Percentiles rank a stretch among this genome's conserved stretches.
These are phyloP conservation scores for Suillus cothurnatus DNA, from an alignment of 768 basidiomycete species.

Conservation along the genomic window DNA sequence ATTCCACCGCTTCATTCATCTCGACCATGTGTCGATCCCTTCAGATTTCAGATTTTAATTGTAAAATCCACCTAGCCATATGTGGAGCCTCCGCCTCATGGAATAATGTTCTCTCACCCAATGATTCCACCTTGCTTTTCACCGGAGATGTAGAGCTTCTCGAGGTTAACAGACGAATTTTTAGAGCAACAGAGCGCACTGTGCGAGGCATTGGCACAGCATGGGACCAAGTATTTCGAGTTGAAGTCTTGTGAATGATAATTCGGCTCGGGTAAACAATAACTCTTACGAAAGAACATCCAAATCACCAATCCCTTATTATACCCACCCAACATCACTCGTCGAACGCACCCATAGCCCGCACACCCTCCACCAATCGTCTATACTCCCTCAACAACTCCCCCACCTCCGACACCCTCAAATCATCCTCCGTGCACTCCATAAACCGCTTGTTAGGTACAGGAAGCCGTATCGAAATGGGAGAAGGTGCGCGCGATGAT, in stretches of 20 bases:
- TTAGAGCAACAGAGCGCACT: neutral
- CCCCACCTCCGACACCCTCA: conserved; percentile 78
- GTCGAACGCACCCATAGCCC: conserved; percentile 49
- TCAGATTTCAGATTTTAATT: neutral
- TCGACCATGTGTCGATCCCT: too few species aligned
- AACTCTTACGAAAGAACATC: neutral
- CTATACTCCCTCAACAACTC: conserved; percentile 83
- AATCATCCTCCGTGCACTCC: conserved; percentile 72
- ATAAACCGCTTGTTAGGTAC: conserved; percentile 74
- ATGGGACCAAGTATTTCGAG: neutral
- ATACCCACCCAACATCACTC: conserved; percentile 12
- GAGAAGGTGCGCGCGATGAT: conserved; percentile 42
- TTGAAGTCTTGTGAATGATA: neutral
- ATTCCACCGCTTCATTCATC: too few species aligned
- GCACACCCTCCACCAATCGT: conserved; percentile 70
- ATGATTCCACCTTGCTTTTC: neutral
- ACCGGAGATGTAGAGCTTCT: neutral
- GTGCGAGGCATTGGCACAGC: neutral
- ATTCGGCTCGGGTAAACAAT: neutral
- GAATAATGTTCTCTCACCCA: neutral
- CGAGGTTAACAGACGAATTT: neutral
- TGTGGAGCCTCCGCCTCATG: neutral
- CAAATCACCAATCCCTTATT: neutral
- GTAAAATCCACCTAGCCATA: neutral
- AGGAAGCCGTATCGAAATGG: conserved; percentile 45